phyloP scores from a whole-genome alignment of 805 yeast genomes.

The Kodamaea restingae region DNA sequence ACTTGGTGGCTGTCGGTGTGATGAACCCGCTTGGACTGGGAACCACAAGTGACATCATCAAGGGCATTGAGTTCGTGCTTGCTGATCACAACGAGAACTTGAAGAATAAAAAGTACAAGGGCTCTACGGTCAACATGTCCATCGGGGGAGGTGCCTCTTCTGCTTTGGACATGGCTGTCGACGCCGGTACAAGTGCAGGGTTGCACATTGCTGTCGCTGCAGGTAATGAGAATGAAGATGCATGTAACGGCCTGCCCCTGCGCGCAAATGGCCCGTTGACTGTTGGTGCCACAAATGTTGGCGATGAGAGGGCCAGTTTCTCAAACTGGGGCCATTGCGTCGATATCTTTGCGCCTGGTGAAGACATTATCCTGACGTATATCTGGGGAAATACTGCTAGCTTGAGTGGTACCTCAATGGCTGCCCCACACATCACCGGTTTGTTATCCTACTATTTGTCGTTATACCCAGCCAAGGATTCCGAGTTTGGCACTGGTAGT shows the following conservation, averaged over 20 bases:
- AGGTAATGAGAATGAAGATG: slow-evolving; percentile 90
- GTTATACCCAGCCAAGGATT: slow-evolving; percentile 70
- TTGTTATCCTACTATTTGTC: slow-evolving; percentile 84
- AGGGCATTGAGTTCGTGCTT: slow-evolving; percentile 44
- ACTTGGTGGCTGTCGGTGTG: slow-evolving; percentile 39
- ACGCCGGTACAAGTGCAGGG: slow-evolving; percentile 86
- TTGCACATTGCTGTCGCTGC: slow-evolving; percentile 94
- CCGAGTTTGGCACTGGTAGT: slow-evolving; percentile 53
- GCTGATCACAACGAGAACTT: slow-evolving; percentile 36
- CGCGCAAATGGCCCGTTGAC: slow-evolving; percentile 79
- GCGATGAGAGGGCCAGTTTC: slow-evolving; percentile 90
- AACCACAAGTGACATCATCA: slow-evolving; percentile 38
- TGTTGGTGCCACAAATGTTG: slow-evolving; percentile 90
- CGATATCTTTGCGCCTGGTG: slow-evolving; percentile 95
- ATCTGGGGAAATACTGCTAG: slow-evolving; percentile 78
- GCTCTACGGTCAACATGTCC: slow-evolving; percentile 89
- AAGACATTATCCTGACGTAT: slow-evolving; percentile 78
- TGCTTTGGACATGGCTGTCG: slow-evolving; percentile 79
- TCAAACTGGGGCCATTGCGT: slow-evolving; percentile 96
- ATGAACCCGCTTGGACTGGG: slow-evolving; percentile 39
- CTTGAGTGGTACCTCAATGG: slow-evolving; percentile 96
- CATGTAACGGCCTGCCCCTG: slow-evolving; percentile 91
- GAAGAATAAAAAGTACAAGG: slow-evolving; percentile 65
- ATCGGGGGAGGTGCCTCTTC: slow-evolving; percentile 91
- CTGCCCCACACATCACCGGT: slow-evolving; percentile 95